Conservation (phyloP, 345 rosid species). For the Citrus glauca region DNA sequence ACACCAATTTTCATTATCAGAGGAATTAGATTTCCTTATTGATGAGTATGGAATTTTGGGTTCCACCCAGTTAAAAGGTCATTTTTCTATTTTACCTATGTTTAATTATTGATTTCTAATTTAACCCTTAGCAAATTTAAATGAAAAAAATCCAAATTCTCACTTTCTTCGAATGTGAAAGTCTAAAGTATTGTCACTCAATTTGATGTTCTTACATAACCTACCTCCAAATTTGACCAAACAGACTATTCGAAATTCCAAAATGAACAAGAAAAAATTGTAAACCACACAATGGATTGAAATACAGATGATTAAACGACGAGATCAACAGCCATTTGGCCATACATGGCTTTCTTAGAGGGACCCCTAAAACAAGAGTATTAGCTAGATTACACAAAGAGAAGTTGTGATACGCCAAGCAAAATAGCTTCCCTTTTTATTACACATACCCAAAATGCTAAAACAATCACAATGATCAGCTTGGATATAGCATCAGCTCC, state of each 20-base stretch:
- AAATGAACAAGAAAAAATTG: constrained; percentile 50
- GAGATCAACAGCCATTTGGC: constrained; percentile 60
- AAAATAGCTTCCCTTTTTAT: constrained; percentile 48
- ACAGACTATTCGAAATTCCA: constrained; percentile 50
- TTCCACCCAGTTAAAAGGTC: too few relatives aligned
- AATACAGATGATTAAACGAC: constrained; percentile 62
- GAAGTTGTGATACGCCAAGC: constrained; percentile 79
- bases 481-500: constrained; percentile 69
- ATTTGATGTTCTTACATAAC: background rate
- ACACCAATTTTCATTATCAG: too few relatives aligned
- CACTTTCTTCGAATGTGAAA: constrained; percentile 44
- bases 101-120: too few relatives aligned
- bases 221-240: constrained; percentile 32
- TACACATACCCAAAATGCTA: too few relatives aligned
- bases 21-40: too few relatives aligned
- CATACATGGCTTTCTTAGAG: constrained; percentile 74
- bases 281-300: constrained; percentile 72
- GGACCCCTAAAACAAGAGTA: constrained; percentile 60
- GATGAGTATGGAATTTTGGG: too few relatives aligned
- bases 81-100: too few relatives aligned
- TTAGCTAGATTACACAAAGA: constrained; percentile 65
- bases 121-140: too few relatives aligned
- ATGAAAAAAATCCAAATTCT: too few relatives aligned
- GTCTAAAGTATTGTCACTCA: constrained; percentile 17
- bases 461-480: constrained; percentile 27